A percentile compares a stretch with the other conserved stretches of the same genome.
Conservation (phyloP, 306 rosid species). For the Bauhinia variegata region DNA sequence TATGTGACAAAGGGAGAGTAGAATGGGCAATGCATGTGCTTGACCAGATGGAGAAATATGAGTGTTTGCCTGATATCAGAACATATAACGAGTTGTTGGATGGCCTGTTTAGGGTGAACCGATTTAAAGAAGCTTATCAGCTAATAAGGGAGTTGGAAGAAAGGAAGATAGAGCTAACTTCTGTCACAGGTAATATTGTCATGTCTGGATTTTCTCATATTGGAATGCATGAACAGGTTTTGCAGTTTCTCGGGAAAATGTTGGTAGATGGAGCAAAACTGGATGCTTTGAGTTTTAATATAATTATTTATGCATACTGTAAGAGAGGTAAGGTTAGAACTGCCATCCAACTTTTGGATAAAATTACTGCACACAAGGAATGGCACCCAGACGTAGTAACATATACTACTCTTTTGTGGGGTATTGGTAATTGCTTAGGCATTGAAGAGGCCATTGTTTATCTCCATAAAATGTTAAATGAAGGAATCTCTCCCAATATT, state of each 20-base stretch:
- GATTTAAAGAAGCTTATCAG: constrained; percentile 61
- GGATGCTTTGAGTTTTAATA: constrained; percentile 65
- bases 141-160: constrained; percentile 66
- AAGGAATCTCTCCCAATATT: constrained; percentile 64
- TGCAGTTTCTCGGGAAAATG: constrained; percentile 74
- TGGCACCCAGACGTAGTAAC: constrained; percentile 72
- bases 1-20: constrained; percentile 62
- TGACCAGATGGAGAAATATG: constrained; percentile 60
- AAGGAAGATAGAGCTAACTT: constrained; percentile 46
- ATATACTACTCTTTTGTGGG: constrained; percentile 65
- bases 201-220: constrained; percentile 66
- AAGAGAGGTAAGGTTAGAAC: constrained; percentile 66
- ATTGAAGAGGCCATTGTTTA: constrained; percentile 62
- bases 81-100: constrained; percentile 79
- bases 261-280: constrained; percentile 60
- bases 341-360: constrained; percentile 60
- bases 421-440: constrained; percentile 59
- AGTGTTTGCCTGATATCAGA: constrained; percentile 70
- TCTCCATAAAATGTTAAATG: constrained; percentile 68
- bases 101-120: constrained; percentile 62
- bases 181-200: constrained; percentile 72
- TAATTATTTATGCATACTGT: constrained; percentile 58
- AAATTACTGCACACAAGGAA: constrained; percentile 45
- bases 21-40: constrained; percentile 67
- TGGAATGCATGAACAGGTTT: constrained; percentile 60